Evolutionary conservation across 1,139 yeast species (phyloP).

Genomic region (Blastobotrys apis): DNA sequence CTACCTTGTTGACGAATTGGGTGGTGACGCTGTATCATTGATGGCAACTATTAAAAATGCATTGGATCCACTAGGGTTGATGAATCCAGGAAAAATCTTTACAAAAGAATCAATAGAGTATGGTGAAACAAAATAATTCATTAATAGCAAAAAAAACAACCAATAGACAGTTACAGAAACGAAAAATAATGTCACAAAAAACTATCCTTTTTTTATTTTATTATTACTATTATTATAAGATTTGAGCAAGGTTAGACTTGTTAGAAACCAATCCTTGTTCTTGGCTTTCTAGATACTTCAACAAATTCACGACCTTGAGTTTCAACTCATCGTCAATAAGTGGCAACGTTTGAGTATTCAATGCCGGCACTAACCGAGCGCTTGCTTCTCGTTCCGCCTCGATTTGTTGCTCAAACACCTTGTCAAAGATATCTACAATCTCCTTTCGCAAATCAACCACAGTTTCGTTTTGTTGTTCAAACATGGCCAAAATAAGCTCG

Average conservation of each 20-base stretch:
- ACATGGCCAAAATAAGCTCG: conserved; percentile 67
- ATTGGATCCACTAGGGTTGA: conserved; percentile 63
- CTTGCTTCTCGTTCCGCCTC: conserved; percentile 59
- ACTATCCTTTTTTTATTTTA: background rate
- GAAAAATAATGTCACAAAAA: background rate
- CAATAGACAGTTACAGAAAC: background rate
- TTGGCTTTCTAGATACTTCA: conserved; percentile 67
- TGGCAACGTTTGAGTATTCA: conserved; percentile 40
- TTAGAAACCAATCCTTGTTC: conserved; percentile 44
- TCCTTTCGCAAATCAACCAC: conserved; percentile 58
- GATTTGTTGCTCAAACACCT: conserved; percentile 67
- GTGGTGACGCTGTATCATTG: conserved; percentile 57
- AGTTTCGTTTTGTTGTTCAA: conserved; percentile 56
- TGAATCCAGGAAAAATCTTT: conserved; percentile 78
- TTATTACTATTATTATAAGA: background rate
- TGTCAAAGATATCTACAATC: conserved; percentile 62
- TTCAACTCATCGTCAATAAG: conserved; percentile 66
- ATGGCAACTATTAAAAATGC: conserved; percentile 75
- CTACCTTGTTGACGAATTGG: conserved; percentile 61
- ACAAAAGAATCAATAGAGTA: conserved; percentile 22
- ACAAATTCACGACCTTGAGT: conserved; percentile 59
- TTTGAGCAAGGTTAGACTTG: conserved; percentile 7
- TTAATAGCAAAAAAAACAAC: conserved; percentile 1
- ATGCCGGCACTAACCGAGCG: conserved; percentile 6
- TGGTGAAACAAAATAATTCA: background rate